Base-by-base conservation (phyloP, 1,284 basidiomycete genomes). In the Boletus calvinii region DNA sequence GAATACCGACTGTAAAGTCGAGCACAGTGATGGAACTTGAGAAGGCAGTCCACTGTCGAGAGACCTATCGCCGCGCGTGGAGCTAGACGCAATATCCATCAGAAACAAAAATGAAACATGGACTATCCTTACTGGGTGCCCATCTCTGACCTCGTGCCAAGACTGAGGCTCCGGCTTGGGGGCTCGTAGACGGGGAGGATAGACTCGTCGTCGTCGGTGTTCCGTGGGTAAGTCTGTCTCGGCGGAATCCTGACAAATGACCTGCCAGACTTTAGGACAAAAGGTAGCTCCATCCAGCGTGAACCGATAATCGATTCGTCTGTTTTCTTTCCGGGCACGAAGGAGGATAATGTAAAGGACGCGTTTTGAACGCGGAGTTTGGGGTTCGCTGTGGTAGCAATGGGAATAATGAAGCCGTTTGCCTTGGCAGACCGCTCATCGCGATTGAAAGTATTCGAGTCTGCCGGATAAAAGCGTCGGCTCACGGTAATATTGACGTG, bases 141-240 rank as follows among this genome's bases (percentile, higher is more conserved):
- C 15, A 22, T 50, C 17, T 38, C 45, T n/a, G 39, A 31, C 18
- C 44, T 31, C n/a, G 30, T 12, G 1, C 24, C 36, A 4, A n/a
- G 37, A 24, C 39, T 48, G 41, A n/a, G 31, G 6, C 6, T 15
- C 15, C 40, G 38, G 24, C 36, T 50, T 7, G 37, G 17, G 9
- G 50, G 50, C 29, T 67, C 60, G 10, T 66, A 69, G 7, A 55
- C 47, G 20, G 64, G 67, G 15, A 59, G 65, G 38, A 52, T 39
- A 10, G 58, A 38, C 3, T 65, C 59, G 36, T 56, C 42, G 20
- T 57, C 54, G 10, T 31, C 47, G 5, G 35, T 7, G 26, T 20
- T 38, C n/a, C 2, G 36, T 12, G 8, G 26, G 11, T 5, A 30
- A 26, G 26, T 36, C 43, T 11, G 34, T 29, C 17, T 22, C n/a